Base-by-base conservation (phyloP, 2,329 filamentous ascomycete species). In the Xylaria digitata region DNA sequence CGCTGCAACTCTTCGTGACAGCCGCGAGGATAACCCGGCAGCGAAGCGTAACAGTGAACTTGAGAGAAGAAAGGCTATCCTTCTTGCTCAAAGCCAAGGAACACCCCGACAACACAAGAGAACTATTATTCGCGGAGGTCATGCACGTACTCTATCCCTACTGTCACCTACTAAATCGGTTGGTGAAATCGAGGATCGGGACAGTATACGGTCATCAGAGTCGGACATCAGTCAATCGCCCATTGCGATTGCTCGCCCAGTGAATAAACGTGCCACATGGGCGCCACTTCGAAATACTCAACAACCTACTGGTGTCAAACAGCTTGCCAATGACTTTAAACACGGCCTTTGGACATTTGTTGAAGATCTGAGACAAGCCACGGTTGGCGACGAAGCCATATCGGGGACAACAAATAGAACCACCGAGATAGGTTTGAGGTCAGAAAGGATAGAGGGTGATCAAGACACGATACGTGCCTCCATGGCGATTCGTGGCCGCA, bases 301-400 rank as follows among this genome's bases (percentile, higher is more conserved):
- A 46, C 81, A 80, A 34, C 71, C 76, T 13, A 75, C 80, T 0
- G 84, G 78, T 49, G 80, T 88, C 66, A 94, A 94, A 76, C 92
- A 96, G 78, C 90, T 97, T 79, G 92, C 94, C 17, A 91, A 92
- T 66, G 96, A 97, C 79, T 89, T 99, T 78, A 93, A 90, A 77
- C 89, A 96, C 58, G 95, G 96, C 1, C 82, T 99, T 55, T 94
- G 92, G 89, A 97, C 93, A 1, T 99, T 99, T 79, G 89, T 97
- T 66, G 96, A 98, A 78, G 96, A 99, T 76, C 89, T 99, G 54
- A 87, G 94, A 71, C 96, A 98, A 80, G 96, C 95, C 15, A 97
- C 96, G 0, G 94, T 99, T 6, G 96, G 96, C 26, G 96, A 99
- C 61, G 96, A 99, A 81, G 92, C 90, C 17, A 88, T 93, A 69